Evolutionary conservation across 73 alveolate species (phyloP).

Genomic region (Stentor coeruleus): DNA sequence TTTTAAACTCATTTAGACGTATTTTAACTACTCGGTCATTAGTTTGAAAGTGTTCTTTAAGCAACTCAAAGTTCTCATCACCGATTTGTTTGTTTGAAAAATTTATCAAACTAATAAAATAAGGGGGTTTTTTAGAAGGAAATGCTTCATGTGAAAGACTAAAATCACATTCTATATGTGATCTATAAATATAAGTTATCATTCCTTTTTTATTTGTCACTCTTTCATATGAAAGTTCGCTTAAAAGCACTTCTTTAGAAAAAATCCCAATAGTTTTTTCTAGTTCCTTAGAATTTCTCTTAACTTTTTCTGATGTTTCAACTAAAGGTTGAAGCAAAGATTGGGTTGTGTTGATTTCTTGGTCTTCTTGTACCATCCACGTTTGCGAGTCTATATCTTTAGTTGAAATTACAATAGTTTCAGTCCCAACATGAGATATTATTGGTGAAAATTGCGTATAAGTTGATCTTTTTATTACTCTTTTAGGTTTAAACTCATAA

Average conservation of each 20-base stretch:
- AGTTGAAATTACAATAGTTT: neutral
- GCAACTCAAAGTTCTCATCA: neutral
- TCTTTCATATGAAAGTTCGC: constrained; percentile 1
- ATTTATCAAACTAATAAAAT: neutral
- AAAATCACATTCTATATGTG: neutral
- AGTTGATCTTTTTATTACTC: too few species aligned
- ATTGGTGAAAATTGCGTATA: too few species aligned
- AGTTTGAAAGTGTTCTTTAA: neutral
- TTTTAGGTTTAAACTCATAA: too few species aligned
- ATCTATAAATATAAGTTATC: neutral
- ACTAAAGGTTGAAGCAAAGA: neutral
- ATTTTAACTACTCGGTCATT: neutral
- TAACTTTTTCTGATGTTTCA: neutral
- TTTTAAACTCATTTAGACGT: neutral
- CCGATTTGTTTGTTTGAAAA: neutral
- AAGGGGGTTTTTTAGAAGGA: neutral
- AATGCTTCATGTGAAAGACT: neutral
- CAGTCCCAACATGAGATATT: neutral
- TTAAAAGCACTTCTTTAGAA: neutral
- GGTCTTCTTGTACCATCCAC: constrained; percentile 3
- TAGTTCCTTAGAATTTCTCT: neutral
- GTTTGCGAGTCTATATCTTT: neutral
- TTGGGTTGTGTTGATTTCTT: constrained; percentile 19
- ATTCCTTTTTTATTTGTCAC: neutral
- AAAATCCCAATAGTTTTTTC: neutral